Percentiles rank a stretch among this genome's conserved stretches.
Evolutionary conservation across 2,329 filamentous ascomycete genomes (phyloP).

Genomic region (Colletotrichum sp.): DNA sequence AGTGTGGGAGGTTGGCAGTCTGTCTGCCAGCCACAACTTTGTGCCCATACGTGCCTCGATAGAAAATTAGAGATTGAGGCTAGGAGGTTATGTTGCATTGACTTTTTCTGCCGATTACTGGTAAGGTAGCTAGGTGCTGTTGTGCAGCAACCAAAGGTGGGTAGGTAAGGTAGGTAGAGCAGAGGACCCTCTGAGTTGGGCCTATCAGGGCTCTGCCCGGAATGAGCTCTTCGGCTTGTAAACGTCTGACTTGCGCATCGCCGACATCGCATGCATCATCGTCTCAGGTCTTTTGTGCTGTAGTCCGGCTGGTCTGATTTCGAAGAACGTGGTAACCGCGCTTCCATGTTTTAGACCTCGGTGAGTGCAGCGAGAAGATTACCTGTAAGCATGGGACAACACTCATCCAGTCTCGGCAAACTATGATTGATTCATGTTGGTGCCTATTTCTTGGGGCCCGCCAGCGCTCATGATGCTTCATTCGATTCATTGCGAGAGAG

Average conservation of each 20-base stretch:
- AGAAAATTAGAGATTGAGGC: neutral
- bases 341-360: neutral
- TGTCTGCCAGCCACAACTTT: neutral
- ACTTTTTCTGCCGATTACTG: neutral
- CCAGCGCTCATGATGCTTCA: neutral
- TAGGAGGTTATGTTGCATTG: neutral
- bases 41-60: neutral
- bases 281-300: neutral
- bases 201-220: neutral
- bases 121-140: neutral
- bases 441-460: neutral
- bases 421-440: neutral
- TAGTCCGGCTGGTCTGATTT: neutral
- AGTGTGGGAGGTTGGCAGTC: neutral
- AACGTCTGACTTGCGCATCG: neutral
- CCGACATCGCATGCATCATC: constrained; percentile 9
- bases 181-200: neutral
- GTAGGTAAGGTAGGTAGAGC: neutral
- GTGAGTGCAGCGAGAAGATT: neutral
- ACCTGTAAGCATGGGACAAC: neutral
- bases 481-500: neutral
- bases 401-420: neutral
- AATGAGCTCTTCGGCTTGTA: neutral
- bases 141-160: neutral
- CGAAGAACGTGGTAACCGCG: neutral